Percentiles rank a stretch among this genome's conserved stretches.
Conservation (phyloP, 495 filamentous ascomycete species). For the Beverwykella pulmonaria region DNA sequence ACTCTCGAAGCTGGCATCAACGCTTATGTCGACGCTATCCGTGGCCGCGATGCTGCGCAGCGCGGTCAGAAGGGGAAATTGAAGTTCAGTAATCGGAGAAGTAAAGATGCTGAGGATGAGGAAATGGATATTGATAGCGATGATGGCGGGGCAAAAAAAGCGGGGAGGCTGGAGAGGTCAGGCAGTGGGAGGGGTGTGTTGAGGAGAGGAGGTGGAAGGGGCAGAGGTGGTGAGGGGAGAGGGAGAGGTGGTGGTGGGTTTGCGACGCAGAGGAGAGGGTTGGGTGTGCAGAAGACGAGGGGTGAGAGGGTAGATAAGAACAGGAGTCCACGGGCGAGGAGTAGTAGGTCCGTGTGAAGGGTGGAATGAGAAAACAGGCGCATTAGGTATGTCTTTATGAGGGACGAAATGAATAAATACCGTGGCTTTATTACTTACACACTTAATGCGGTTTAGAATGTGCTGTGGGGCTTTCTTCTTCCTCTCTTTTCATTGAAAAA, state of each 20-base stretch:
- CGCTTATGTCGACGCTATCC: conserved; percentile 89
- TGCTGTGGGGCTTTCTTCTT: too few relatives aligned
- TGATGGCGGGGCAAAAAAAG: conserved; percentile 1
- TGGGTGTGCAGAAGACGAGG: conserved; percentile 52
- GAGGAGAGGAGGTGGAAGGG: too few relatives aligned
- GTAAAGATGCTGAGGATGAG: conserved; percentile 66
- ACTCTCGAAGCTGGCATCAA: conserved; percentile 68
- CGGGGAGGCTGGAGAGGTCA: conserved; percentile 8
- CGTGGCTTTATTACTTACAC: too few relatives aligned
- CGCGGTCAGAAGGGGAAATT: conserved; percentile 82
- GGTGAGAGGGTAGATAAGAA: conserved; percentile 38
- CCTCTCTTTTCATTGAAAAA: too few relatives aligned
- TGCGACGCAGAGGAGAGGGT: conserved; percentile 44
- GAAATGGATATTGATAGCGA: conserved; percentile 67
- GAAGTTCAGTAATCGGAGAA: conserved; percentile 77
- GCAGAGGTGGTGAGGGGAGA: conserved; percentile 26
- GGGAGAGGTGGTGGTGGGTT: conserved; percentile 30
- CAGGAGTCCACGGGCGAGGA: conserved; percentile 11
- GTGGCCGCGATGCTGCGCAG: conserved; percentile 77
- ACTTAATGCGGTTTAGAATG: too few relatives aligned
- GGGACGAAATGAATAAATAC: too few relatives aligned
- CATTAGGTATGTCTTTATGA: too few relatives aligned
- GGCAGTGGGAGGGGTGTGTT: conserved; percentile 19
- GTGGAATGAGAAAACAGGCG: too few relatives aligned
- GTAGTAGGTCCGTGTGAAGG: background rate